A percentile compares a stretch with the other conserved stretches of the same genome.
Evolutionary conservation across 129 eudicot species (phyloP).

Genomic region (Arctium lappa): DNA sequence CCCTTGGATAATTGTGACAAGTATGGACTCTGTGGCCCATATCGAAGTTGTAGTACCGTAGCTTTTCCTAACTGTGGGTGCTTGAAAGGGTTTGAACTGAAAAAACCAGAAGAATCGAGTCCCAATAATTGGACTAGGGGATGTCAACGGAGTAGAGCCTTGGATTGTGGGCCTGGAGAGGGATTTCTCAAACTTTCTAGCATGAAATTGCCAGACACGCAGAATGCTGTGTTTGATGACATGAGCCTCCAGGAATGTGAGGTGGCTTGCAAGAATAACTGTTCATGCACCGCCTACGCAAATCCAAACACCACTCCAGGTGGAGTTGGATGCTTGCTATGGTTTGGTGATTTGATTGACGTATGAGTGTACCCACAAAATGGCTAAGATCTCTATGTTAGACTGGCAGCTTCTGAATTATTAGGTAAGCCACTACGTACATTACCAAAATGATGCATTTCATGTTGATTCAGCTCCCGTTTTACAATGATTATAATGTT

Average conservation of each 20-base stretch:
- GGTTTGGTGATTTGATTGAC: slow-evolving; percentile 23
- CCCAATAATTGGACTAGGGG: not conserved
- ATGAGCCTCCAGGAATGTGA: not conserved
- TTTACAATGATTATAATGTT: not conserved
- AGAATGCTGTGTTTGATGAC: not conserved
- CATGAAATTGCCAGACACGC: not conserved
- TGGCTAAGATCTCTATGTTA: slow-evolving; percentile 28
- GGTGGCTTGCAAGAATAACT: not conserved
- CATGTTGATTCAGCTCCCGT: slow-evolving; percentile 1
- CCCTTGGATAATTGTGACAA: slow-evolving; percentile 1
- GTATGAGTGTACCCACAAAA: slow-evolving; percentile 1
- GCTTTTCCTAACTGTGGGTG: not conserved
- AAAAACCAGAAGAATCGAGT: not conserved
- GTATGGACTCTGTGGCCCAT: not conserved
- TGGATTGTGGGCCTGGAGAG: not conserved
- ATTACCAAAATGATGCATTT: not conserved
- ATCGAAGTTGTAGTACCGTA: not conserved
- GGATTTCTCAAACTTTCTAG: not conserved
- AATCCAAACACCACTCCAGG: not conserved
- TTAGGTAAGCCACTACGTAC: not conserved
- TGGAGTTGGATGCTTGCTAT: slow-evolving; percentile 53
- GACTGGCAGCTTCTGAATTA: slow-evolving; percentile 29
- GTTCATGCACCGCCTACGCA: not conserved
- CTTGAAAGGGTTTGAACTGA: not conserved
- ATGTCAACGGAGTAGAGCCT: not conserved